Evolutionary conservation across 352 stramenopile genomes (phyloP), one percentile per base, ranked within the genome.

Genomic region (Albugo candida): DNA sequence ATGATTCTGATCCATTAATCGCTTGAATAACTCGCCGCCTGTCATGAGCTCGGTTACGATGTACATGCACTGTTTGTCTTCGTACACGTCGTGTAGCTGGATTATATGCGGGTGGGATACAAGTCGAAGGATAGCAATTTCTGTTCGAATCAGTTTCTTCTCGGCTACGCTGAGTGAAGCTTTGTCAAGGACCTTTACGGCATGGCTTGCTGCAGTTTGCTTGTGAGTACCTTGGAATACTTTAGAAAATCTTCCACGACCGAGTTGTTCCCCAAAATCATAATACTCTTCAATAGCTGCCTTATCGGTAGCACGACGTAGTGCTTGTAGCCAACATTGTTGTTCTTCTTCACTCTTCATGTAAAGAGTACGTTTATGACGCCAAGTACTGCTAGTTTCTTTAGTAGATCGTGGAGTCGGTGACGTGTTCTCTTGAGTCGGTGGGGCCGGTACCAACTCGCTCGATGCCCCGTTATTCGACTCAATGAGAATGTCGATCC

Each of bases 21-120:
- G 74, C 63, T 97, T 94, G 64, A 98, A 98, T 5, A 99, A 60
- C 55, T 98, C 93, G 13, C 94, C 93, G n/a, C 93, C 94, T 8
- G 67, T 65, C 1, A 97, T 70, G 0, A 98, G 70, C 61, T 99
- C 95, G 60, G 97, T 97, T 21, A 99, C 92, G 41, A 99, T 89
- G 68, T 97, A 99, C 53, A 99, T 95, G 55, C 88, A 67, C 58
- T 91, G 75, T 21, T 81, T 74, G 49, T 83, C 77, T 50, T 97
- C 88, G 58, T 92, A 97, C n/a, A 95, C 78, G 34, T 95, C 87
- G 40, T 80, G 58, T 13, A 92, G 56, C 0, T 56, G 64, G 24
- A 95, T 87, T 50, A 94, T 92, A 54, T 93, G 81, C 11, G 72
- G 72, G 60, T 95, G 81, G 12, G 66, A 74, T 24, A 96, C 88